Evolutionary conservation across 1,284 basidiomycete species (phyloP).

Genomic region (Melampsora americana): DNA sequence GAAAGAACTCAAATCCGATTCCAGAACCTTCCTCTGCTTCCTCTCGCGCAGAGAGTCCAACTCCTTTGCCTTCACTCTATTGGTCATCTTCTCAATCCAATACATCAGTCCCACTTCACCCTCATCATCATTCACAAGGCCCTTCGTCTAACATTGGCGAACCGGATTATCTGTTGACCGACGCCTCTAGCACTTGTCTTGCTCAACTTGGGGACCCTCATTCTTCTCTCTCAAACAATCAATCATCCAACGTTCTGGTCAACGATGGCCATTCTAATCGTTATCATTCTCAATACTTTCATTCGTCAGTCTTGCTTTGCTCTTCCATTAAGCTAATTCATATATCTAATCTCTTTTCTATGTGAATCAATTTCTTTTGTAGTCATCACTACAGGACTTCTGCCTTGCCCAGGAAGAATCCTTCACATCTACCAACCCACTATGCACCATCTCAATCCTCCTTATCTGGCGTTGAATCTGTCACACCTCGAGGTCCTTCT

Average conservation of each 20-base stretch:
- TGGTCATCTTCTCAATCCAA: neutral
- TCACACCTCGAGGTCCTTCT: neutral
- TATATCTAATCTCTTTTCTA: neutral
- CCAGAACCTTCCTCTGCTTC: neutral
- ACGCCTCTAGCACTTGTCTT: conserved; percentile 2
- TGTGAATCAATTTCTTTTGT: neutral
- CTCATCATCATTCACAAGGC: conserved; percentile 1
- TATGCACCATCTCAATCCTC: neutral
- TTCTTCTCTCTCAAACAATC: conserved; percentile 1
- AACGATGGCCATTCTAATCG: conserved; percentile 1
- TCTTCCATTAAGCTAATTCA: neutral
- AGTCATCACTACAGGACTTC: neutral
- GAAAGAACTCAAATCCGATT: conserved; percentile 10
- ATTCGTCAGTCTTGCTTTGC: conserved; percentile 29
- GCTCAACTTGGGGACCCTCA: neutral
- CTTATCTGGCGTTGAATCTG: neutral
- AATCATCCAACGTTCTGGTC: conserved; percentile 16
- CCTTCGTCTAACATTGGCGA: neutral
- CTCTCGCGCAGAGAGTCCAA: neutral
- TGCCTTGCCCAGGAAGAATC: conserved; percentile 6
- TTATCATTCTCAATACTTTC: conserved; percentile 27
- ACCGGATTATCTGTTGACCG: conserved; percentile 1
- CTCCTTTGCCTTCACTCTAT: neutral
- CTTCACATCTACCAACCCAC: conserved; percentile 16
- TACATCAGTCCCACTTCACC: conserved; percentile 1